Evolutionary conservation across 139 green algal genomes (phyloP).

Genomic region (Closterium sp.): DNA sequence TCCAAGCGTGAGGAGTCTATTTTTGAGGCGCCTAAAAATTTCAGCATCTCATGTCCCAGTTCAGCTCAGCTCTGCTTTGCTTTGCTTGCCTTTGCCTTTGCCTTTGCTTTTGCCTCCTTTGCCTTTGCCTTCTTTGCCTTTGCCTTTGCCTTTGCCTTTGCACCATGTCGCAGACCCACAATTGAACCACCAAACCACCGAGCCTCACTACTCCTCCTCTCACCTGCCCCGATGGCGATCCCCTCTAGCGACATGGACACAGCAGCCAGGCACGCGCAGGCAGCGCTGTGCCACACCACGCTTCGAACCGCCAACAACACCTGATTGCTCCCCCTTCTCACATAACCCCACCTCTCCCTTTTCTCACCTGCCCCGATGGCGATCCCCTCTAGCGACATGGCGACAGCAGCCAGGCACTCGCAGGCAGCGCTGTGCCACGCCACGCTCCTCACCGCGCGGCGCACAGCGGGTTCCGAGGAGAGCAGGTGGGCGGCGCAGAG

Average conservation of each 20-base stretch:
- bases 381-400: slow-evolving; percentile 2
- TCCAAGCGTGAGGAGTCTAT: no score
- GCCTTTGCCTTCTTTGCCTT: no score
- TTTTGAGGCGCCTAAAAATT: no score
- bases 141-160: no score
- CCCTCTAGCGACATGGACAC: slow-evolving; percentile 2
- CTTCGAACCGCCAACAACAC: no score
- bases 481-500: slow-evolving; percentile 7
- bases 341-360: neutral
- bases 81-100: no score
- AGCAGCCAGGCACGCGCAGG: neutral
- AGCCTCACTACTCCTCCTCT: neutral
- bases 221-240: slow-evolving; percentile 11
- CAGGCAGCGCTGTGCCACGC: neutral
- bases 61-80: no score
- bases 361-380: neutral
- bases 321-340: neutral
- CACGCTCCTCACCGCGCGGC: slow-evolving; percentile 15
- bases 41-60: no score
- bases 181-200: neutral
- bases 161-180: no score
- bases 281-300: neutral
- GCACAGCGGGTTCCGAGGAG: neutral
- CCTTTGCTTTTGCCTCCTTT: no score
- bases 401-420: neutral